Percentiles rank a stretch among this genome's conserved stretches.
phyloP scores from a whole-genome alignment of 2,329 filamentous ascomycete genomes.

The Cordyceps pruinosa region DNA sequence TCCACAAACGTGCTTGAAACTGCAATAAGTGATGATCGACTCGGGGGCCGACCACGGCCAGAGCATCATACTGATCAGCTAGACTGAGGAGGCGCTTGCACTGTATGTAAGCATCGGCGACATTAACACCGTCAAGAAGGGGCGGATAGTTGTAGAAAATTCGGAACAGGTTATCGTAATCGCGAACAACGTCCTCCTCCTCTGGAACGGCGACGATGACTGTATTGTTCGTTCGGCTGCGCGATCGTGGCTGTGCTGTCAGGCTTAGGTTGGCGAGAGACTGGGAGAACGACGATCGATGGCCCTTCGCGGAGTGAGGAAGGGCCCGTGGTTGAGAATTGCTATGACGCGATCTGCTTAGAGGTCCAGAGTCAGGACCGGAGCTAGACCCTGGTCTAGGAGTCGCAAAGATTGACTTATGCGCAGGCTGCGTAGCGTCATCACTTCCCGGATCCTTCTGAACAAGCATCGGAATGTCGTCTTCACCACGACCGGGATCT shows the following conservation, averaged over 20 bases:
- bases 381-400: constrained; percentile 38
- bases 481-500: constrained; percentile 63
- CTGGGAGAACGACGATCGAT: constrained; percentile 59
- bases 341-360: constrained; percentile 25
- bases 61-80: constrained; percentile 91
- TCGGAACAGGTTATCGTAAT: constrained; percentile 93
- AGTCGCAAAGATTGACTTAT: constrained; percentile 27
- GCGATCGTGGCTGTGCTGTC: constrained; percentile 34
- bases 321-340: constrained; percentile 45
- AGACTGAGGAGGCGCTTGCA: constrained; percentile 83
- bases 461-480: constrained; percentile 81
- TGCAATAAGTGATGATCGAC: constrained; percentile 91
- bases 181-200: constrained; percentile 71
- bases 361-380: constrained; percentile 27
- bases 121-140: constrained; percentile 74
- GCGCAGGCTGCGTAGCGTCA: constrained; percentile 18
- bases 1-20: constrained; percentile 86
- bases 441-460: constrained; percentile 53
- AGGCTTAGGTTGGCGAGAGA: constrained; percentile 74
- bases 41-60: constrained; percentile 78
- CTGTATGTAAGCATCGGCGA: constrained; percentile 86
- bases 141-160: constrained; percentile 94
- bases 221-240: constrained; percentile 21
- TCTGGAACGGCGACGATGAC: constrained; percentile 44
- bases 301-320: constrained; percentile 10